Evolutionary conservation across 2,329 filamentous ascomycete species (phyloP).

Genomic region (Trichoderma sp.): DNA sequence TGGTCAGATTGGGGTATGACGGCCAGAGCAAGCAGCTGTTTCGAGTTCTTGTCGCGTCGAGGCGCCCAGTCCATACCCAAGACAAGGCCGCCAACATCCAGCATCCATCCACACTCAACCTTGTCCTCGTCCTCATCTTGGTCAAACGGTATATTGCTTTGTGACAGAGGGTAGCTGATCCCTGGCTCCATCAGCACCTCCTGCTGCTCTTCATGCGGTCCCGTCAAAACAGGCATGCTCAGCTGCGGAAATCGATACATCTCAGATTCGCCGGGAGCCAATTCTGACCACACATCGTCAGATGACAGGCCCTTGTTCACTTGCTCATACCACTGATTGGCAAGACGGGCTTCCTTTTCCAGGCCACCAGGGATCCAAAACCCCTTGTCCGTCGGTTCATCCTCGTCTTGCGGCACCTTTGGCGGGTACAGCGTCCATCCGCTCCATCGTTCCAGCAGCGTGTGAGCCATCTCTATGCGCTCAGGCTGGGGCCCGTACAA

Average conservation of each 20-base stretch:
- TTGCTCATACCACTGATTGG: constrained; percentile 38
- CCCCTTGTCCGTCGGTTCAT: constrained; percentile 40
- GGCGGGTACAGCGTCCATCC: constrained; percentile 48
- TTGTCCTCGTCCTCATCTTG: constrained; percentile 34
- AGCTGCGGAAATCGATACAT: constrained; percentile 38
- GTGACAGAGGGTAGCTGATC: constrained; percentile 35
- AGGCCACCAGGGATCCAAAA: constrained; percentile 48
- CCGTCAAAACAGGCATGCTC: constrained; percentile 42
- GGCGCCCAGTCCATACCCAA: constrained; percentile 59
- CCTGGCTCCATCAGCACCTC: constrained; percentile 39
- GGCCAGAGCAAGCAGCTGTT: constrained; percentile 57
- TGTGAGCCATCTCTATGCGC: constrained; percentile 43
- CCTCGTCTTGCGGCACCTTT: constrained; percentile 36
- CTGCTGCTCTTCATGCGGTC: constrained; percentile 38
- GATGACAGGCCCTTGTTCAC: constrained; percentile 32
- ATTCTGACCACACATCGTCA: constrained; percentile 27
- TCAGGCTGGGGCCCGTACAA: constrained; percentile 49
- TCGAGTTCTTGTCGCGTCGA: constrained; percentile 37
- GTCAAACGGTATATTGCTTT: constrained; percentile 39
- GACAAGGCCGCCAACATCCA: constrained; percentile 59
- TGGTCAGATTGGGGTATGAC: constrained; percentile 57
- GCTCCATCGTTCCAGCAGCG: constrained; percentile 48
- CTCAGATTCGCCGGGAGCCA: constrained; percentile 37
- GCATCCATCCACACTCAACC: constrained; percentile 53
- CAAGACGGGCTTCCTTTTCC: constrained; percentile 41